Evolutionary conservation across 2,329 filamentous ascomycete genomes (phyloP).

Genomic region (Didymella keratinophila): DNA sequence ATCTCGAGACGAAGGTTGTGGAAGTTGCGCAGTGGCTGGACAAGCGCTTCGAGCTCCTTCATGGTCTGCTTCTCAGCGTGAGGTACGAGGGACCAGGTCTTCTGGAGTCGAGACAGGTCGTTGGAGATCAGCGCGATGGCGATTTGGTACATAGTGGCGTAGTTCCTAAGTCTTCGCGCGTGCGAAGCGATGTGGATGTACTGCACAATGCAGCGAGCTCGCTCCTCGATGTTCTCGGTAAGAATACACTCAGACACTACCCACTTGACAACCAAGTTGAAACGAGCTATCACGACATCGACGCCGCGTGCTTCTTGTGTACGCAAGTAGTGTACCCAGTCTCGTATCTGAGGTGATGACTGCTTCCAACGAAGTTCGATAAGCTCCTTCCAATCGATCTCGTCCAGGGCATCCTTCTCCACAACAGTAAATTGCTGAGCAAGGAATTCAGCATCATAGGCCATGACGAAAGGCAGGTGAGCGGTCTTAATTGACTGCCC

Average conservation of each 20-base stretch:
- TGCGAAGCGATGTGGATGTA: constrained; percentile 82
- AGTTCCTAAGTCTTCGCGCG: constrained; percentile 79
- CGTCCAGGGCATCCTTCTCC: constrained; percentile 84
- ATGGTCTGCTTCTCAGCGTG: constrained; percentile 70
- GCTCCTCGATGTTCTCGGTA: constrained; percentile 74
- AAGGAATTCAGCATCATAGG: constrained; percentile 79
- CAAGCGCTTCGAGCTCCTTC: constrained; percentile 72
- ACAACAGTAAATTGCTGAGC: constrained; percentile 86
- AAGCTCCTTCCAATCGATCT: constrained; percentile 87
- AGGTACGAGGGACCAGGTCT: constrained; percentile 76
- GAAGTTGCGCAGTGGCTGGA: constrained; percentile 81
- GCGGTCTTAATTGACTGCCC: constrained; percentile 28
- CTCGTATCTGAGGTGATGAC: constrained; percentile 69
- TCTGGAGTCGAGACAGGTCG: constrained; percentile 71
- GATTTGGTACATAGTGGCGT: constrained; percentile 83
- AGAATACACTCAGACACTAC: constrained; percentile 80
- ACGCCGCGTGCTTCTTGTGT: constrained; percentile 76
- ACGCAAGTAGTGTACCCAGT: constrained; percentile 83
- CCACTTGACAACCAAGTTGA: constrained; percentile 91
- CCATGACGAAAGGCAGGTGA: constrained; percentile 81
- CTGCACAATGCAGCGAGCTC: constrained; percentile 79
- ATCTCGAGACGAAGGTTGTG: constrained; percentile 79
- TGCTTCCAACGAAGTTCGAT: constrained; percentile 86
- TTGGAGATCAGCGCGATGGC: constrained; percentile 78
- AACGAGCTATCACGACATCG: constrained; percentile 83